A percentile compares a stretch with the other conserved stretches of the same genome.
phyloP scores from a whole-genome alignment of 768 basidiomycete genomes.

The Crassisporium funariophilum region DNA sequence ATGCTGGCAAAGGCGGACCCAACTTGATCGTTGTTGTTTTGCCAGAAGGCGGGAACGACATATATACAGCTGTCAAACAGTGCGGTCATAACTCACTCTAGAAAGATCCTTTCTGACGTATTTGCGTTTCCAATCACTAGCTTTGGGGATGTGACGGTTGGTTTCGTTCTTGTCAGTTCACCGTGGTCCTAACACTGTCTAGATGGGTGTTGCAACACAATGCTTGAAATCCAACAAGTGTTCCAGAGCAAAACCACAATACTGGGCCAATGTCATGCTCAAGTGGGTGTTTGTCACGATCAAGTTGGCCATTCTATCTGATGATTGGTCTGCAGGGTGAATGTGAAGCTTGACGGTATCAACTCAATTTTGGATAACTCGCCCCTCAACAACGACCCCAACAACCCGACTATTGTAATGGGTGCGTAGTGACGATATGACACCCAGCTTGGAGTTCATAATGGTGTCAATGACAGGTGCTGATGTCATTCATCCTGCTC shows the following conservation, averaged over 20 bases:
- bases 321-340: conserved; percentile 51
- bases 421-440: no score
- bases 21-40: conserved; percentile 67
- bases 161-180: conserved; percentile 2
- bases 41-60: conserved; percentile 71
- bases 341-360: conserved; percentile 83
- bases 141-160: conserved; percentile 57
- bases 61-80: conserved; percentile 81
- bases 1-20: conserved; percentile 45
- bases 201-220: conserved; percentile 81
- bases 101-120: no score
- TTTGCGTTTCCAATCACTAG: conserved; percentile 32
- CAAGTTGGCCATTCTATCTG: background rate
- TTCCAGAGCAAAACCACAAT: conserved; percentile 66
- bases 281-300: conserved; percentile 51
- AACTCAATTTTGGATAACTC: conserved; percentile 70
- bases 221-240: conserved; percentile 72
- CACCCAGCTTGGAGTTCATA: no score
- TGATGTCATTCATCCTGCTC: conserved; percentile 83
- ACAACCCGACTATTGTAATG: conserved; percentile 77
- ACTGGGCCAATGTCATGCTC: conserved; percentile 78
- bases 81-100: conserved; percentile 36
- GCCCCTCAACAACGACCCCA: conserved; percentile 61
- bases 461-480: conserved; percentile 48
- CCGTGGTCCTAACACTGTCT: conserved; percentile 1